These are phyloP conservation scores for Acacia acuminata DNA, from an alignment of 306 rosid genomes.

Conservation along the genomic window DNA sequence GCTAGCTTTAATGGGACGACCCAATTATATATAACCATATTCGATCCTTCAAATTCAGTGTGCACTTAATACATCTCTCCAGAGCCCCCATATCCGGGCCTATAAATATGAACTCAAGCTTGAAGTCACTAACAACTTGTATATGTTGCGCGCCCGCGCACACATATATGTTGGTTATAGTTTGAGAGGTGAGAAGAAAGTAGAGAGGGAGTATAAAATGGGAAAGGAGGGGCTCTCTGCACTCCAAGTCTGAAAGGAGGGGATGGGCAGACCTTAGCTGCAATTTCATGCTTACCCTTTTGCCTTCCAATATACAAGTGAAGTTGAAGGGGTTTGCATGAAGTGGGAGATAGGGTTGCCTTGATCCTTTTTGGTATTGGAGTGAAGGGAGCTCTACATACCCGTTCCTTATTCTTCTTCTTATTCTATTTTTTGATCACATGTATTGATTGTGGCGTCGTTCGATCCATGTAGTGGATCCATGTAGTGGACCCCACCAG, in stretches of 20 bases:
- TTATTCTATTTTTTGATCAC: too few species aligned
- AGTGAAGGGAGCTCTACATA: slow-evolving; percentile 17
- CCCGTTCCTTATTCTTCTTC: background rate
- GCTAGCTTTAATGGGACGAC: too few species aligned
- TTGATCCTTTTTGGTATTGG: slow-evolving; percentile 8
- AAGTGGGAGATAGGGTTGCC: background rate
- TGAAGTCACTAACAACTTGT: too few species aligned
- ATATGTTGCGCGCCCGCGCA: too few species aligned
- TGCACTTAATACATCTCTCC: too few species aligned
- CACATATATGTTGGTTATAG: background rate
- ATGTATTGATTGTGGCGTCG: too few species aligned
- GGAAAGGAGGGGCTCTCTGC: slow-evolving; percentile 39
- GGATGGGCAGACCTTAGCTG: slow-evolving; percentile 44
- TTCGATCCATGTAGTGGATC: rapidly evolving
- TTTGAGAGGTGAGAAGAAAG: too few species aligned
- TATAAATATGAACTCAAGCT: too few species aligned
- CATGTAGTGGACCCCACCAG: rapidly evolving
- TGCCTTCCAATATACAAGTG: background rate
- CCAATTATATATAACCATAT: too few species aligned
- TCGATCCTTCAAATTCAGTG: too few species aligned
- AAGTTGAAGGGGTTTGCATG: background rate
- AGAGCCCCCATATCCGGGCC: too few species aligned
- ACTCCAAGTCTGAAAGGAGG: slow-evolving; percentile 50
- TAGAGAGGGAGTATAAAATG: background rate
- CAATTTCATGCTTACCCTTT: slow-evolving; percentile 53